Evolutionary conservation across 176 grass and related monocot species (phyloP).

Genomic region (Tillandsia fasciculata): DNA sequence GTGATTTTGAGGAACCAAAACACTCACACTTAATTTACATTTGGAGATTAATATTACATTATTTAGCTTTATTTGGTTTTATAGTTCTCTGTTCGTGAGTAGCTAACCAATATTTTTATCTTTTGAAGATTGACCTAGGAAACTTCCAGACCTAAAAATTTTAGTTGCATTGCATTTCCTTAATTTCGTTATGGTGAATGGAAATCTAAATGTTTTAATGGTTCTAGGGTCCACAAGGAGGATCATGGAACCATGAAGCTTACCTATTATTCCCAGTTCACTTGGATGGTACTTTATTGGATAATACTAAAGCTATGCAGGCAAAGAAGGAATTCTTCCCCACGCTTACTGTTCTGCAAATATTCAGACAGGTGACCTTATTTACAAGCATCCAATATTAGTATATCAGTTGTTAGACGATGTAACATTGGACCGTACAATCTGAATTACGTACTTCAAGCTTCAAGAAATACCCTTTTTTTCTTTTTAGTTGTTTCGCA

Average conservation of each 20-base stretch:
- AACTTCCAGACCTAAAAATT: too few relatives aligned
- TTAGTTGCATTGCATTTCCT: not conserved
- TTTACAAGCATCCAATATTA: slow-evolving; percentile 7
- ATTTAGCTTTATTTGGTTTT: too few relatives aligned
- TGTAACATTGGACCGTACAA: not conserved
- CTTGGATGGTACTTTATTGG: slow-evolving; percentile 90
- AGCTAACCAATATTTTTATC: too few relatives aligned
- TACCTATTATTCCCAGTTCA: slow-evolving; percentile 87
- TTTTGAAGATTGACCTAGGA: too few relatives aligned
- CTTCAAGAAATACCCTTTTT: not conserved
- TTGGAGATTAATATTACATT: not conserved
- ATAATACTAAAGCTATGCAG: slow-evolving; percentile 60
- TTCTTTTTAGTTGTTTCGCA: too few relatives aligned
- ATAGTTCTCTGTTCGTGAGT: too few relatives aligned
- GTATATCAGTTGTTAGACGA: not conserved
- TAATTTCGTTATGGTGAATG: not conserved
- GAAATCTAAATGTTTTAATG: slow-evolving; percentile 17
- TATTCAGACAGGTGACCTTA: slow-evolving; percentile 54
- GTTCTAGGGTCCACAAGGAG: slow-evolving; percentile 59
- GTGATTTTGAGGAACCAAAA: not conserved
- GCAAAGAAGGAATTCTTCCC: slow-evolving; percentile 75
- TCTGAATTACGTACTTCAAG: not conserved
- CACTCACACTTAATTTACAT: not conserved
- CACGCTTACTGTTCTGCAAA: slow-evolving; percentile 49
- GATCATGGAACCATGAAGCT: slow-evolving; percentile 72